Percentiles rank a stretch among this genome's conserved stretches.
phyloP scores from a whole-genome alignment of 1,284 basidiomycete species.

The Trichosporon ovoides region DNA sequence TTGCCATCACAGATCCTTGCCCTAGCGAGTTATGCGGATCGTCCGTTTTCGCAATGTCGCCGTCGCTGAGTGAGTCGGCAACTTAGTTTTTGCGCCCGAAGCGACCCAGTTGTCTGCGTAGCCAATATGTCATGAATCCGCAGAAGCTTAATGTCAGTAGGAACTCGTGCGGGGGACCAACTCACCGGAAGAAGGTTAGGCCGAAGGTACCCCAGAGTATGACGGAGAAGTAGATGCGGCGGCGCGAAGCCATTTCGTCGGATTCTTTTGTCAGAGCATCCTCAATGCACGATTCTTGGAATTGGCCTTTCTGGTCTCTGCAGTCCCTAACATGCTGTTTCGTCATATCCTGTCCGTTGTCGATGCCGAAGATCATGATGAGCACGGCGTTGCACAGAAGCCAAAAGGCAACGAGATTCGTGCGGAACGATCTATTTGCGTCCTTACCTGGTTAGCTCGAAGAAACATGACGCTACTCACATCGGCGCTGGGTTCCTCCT shows the following conservation, averaged over 20 bases:
- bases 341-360: conserved; percentile 64
- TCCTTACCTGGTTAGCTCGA: conserved; percentile 49
- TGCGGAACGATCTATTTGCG: conserved; percentile 89
- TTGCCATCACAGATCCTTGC: too few species aligned
- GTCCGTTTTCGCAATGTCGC: too few species aligned
- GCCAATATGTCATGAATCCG: conserved; percentile 28
- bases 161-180: too few species aligned
- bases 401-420: conserved; percentile 78
- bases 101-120: too few species aligned
- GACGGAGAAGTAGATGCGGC: conserved; percentile 63
- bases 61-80: too few species aligned
- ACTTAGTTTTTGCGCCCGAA: too few species aligned
- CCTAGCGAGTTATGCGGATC: too few species aligned
- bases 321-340: conserved; percentile 33
- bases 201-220: conserved; percentile 87
- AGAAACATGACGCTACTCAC: conserved; percentile 29
- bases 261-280: conserved; percentile 32
- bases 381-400: conserved; percentile 75
- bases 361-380: conserved; percentile 74
- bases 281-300: conserved; percentile 20
- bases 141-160: too few species aligned
- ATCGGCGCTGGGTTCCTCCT: conserved; percentile 81
- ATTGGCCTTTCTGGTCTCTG: conserved; percentile 21
- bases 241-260: conserved; percentile 50
- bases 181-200: conserved; percentile 66